Evolutionary conservation across 164 flowering plant genomes (phyloP), one percentile per base, ranked within the genome.

Genomic region (Piper longum): DNA sequence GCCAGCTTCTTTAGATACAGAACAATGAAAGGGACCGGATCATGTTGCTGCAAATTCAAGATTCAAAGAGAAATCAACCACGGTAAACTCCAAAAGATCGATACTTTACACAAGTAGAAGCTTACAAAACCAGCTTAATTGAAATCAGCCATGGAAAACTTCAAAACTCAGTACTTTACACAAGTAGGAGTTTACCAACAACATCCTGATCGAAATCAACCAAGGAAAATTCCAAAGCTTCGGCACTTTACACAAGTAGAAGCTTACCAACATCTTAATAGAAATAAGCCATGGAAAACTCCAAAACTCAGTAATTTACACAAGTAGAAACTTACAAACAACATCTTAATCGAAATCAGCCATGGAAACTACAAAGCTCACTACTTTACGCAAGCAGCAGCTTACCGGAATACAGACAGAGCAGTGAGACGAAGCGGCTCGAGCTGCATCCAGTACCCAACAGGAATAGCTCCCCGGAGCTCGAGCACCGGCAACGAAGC

Each of bases 381-480:
- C 36, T 26, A 26, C 36, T 26, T 26, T 26, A 26, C 1, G 36
- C 36, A 26, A 26, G 36, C 36, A 26, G 36, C 36, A 26, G 64
- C 75, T 17, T 4, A 77, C 80, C 99, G 97, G 62, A 85, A 74
- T 76, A 93, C 71, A 67, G 99, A 74, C 54, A 93, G 76, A 58
- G 78, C 69, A 7, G 99, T 86, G 0, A 93, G 76, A 52, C 62
- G n/a, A 7, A 67, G 41, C 57, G 99, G 99, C 36, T 81, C 78
- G 62, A 93, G 88, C 43, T 84, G 89, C 92, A 93, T 72, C 99
- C 99, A 93, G 73, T 93, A 93, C n/a, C 99, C 99, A 66, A 90
- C 99, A 26, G 96, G 99, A 76, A 93, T 90, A 14, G 99, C 96
- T 43, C 97, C 99, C 62, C 99, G 97, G 64, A 93, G 96, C 85